Evolutionary conservation across 352 stramenopile genomes (phyloP).

Genomic region (Phytophthora palmivora): DNA sequence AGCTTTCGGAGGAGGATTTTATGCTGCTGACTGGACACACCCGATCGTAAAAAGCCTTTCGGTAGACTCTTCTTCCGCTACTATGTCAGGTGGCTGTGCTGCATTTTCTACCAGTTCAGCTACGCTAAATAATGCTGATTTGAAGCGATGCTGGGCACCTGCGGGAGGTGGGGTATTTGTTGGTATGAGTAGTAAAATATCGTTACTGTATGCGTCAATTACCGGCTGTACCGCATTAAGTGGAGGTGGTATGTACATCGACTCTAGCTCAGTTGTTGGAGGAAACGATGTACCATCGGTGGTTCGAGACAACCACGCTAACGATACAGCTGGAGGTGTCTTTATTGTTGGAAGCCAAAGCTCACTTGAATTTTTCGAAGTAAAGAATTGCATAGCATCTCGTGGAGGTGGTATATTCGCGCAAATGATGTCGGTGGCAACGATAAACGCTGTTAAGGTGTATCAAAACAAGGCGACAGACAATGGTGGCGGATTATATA

Average conservation of each 20-base stretch:
- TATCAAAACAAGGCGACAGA: constrained; percentile 17
- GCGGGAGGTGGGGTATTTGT: constrained; percentile 41
- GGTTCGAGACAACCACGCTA: constrained; percentile 26
- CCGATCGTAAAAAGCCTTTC: constrained; percentile 26
- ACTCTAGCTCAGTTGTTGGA: constrained; percentile 33
- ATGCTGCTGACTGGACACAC: constrained; percentile 25
- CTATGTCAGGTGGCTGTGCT: constrained; percentile 33
- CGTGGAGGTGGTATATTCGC: constrained; percentile 36
- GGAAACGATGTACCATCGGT: constrained; percentile 7
- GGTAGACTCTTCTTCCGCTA: constrained; percentile 23
- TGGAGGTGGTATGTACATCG: constrained; percentile 43
- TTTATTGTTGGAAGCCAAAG: constrained; percentile 36
- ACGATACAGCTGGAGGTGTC: constrained; percentile 31
- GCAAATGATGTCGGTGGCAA: background rate
- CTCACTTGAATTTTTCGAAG: constrained; percentile 28
- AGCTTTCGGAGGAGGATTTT: constrained; percentile 46
- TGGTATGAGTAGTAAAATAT: constrained; percentile 20
- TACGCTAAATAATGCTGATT: constrained; percentile 1
- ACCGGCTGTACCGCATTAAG: constrained; percentile 16
- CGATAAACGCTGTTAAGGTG: constrained; percentile 26
- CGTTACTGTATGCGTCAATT: constrained; percentile 16
- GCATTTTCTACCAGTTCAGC: constrained; percentile 31
- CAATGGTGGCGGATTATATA: constrained; percentile 39
- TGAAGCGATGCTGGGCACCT: constrained; percentile 26
- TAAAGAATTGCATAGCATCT: constrained; percentile 33